These are phyloP conservation scores for Neofusicoccum sp. DNA, from an alignment of 2,329 filamentous ascomycete genomes.

Conservation along the genomic window DNA sequence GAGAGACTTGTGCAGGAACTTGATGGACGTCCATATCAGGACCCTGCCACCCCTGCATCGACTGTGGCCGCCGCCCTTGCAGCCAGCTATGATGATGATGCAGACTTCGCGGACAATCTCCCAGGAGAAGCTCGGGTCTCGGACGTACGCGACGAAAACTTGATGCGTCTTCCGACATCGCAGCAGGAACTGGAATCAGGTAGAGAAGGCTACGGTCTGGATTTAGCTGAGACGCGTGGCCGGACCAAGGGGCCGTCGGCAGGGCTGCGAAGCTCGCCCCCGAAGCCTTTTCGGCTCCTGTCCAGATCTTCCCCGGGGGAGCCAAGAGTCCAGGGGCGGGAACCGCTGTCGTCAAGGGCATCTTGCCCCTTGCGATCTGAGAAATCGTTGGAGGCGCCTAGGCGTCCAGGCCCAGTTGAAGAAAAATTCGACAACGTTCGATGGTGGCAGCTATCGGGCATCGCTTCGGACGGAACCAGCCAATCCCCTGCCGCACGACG, in stretches of 20 bases:
- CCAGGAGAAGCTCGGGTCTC: not conserved
- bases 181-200: conserved; percentile 10
- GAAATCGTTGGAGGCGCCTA: not conserved
- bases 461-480: conserved; percentile 9
- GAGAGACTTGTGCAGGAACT: conserved; percentile 15
- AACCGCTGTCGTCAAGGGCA: not conserved
- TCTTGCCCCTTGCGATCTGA: not conserved
- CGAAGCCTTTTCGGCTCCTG: conserved; percentile 2
- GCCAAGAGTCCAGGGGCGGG: not conserved
- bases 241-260: not conserved
- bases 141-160: not conserved
- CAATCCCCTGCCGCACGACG: not conserved
- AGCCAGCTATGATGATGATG: not conserved
- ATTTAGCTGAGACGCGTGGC: conserved; percentile 11
- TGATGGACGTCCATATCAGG: conserved; percentile 1
- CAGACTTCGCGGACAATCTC: not conserved
- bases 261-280: conserved; percentile 2
- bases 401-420: not conserved
- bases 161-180: not conserved
- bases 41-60: not conserved
- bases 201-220: not conserved
- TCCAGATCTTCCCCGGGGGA: not conserved
- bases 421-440: conserved; percentile 9
- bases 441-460: not conserved
- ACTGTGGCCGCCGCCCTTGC: not conserved